phyloP scores from a whole-genome alignment of 345 rosid species.

The Mercurialis annua region DNA sequence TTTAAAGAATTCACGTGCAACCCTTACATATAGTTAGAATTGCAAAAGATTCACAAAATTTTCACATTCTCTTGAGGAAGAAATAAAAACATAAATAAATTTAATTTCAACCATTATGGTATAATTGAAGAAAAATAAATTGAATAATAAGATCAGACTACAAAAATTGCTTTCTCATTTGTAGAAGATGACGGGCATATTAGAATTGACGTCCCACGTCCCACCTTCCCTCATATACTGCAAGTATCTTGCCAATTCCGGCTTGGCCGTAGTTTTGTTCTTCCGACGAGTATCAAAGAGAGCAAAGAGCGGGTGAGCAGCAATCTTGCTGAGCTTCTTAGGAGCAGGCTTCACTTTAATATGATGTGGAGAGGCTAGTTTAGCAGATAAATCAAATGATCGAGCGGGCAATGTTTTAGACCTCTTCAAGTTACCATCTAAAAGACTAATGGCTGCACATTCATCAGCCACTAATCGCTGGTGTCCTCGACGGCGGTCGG shows the following conservation, averaged over 20 bases:
- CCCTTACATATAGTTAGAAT: too few relatives aligned
- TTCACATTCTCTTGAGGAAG: too few relatives aligned
- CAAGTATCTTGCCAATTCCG: constrained; percentile 65
- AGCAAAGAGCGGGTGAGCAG: constrained; percentile 52
- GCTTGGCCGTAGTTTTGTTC: constrained; percentile 60
- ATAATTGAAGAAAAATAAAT: too few relatives aligned
- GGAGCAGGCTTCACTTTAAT: constrained; percentile 10
- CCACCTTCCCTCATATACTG: constrained; percentile 76
- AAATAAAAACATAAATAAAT: too few relatives aligned
- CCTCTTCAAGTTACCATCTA: constrained; percentile 40
- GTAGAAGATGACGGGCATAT: constrained; percentile 48
- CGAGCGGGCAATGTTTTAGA: constrained; percentile 40
- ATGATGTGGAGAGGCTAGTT: neutral
- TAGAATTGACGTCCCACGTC: constrained; percentile 50
- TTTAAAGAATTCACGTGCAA: too few relatives aligned
- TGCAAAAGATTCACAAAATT: too few relatives aligned
- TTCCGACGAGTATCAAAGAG: constrained; percentile 48
- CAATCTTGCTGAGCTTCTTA: constrained; percentile 38
- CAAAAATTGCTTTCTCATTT: constrained; percentile 28
- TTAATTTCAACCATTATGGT: too few relatives aligned
- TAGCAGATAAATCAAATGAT: neutral
- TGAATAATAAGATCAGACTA: too few relatives aligned
- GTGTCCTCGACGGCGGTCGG: constrained; percentile 45
- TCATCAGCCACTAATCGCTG: constrained; percentile 43
- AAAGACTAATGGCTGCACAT: constrained; percentile 24